Evolutionary conservation across 2,329 filamentous ascomycete species (phyloP).

Genomic region (Piedraia hortae): DNA sequence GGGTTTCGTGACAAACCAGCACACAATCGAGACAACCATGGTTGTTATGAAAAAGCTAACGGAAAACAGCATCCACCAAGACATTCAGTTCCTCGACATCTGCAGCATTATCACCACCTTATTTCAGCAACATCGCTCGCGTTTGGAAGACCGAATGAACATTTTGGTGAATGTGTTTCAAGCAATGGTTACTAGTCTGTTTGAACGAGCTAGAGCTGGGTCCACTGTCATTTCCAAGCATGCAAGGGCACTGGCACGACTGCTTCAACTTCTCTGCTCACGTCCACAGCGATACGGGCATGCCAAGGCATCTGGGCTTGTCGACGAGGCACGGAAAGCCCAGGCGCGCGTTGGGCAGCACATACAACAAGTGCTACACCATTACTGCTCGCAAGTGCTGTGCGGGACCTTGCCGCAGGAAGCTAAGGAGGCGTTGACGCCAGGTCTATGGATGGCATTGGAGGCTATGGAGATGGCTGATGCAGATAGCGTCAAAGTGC

Average conservation of each 20-base stretch:
- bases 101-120: slow-evolving; percentile 26
- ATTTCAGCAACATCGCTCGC: slow-evolving; percentile 28
- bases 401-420: slow-evolving; percentile 21
- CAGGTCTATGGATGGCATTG: slow-evolving; percentile 25
- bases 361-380: slow-evolving; percentile 28
- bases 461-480: slow-evolving; percentile 21
- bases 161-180: slow-evolving; percentile 28
- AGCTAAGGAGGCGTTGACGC: slow-evolving; percentile 24
- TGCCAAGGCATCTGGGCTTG: slow-evolving; percentile 16
- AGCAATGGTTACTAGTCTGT: slow-evolving; percentile 26
- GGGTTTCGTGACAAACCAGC: slow-evolving; percentile 17
- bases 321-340: slow-evolving; percentile 31
- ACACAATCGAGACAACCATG: slow-evolving; percentile 16
- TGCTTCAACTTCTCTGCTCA: slow-evolving; percentile 32
- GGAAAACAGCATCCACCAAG: slow-evolving; percentile 1
- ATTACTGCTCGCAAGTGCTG: slow-evolving; percentile 27
- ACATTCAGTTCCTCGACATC: slow-evolving; percentile 23
- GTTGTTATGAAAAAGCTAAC: slow-evolving; percentile 1
- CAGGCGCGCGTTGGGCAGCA: slow-evolving; percentile 29
- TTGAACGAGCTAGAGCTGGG: too few relatives aligned
- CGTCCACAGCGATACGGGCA: slow-evolving; percentile 22
- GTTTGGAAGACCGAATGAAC: slow-evolving; percentile 32
- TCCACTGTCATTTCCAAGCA: slow-evolving; percentile 9
- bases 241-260: slow-evolving; percentile 24
- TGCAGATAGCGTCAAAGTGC: slow-evolving; percentile 20